Conservation (phyloP, 768 basidiomycete species). For the Sarcodon sp. region DNA sequence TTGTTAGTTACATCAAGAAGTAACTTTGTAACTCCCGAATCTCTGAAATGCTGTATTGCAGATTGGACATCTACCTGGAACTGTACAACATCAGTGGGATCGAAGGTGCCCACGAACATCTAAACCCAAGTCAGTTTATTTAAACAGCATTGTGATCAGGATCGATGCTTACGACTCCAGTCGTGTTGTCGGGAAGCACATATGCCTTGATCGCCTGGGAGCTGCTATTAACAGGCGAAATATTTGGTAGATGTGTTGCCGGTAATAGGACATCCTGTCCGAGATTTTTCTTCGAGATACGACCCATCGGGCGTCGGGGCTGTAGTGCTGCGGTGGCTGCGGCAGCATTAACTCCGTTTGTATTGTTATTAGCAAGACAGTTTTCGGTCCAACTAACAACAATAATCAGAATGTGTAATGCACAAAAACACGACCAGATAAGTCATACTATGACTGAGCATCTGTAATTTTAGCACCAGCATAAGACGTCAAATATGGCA, state of each 20-base stretch:
- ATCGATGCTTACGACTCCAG: conserved; percentile 37
- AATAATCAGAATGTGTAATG: not conserved
- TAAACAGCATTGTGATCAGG: not conserved
- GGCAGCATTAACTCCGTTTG: conserved; percentile 33
- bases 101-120: conserved; percentile 55
- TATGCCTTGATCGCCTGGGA: conserved; percentile 41
- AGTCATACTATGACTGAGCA: conserved; percentile 29
- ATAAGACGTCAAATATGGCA: conserved; percentile 41
- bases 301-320: not conserved
- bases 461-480: conserved; percentile 38
- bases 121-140: conserved; percentile 8
- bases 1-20: conserved; percentile 52
- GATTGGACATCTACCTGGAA: conserved; percentile 40
- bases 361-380: conserved; percentile 34
- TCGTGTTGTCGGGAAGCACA: conserved; percentile 39
- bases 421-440: not conserved
- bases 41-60: conserved; percentile 31
- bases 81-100: conserved; percentile 25
- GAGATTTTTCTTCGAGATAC: not conserved
- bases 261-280: conserved; percentile 30
- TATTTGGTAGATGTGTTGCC: conserved; percentile 29
- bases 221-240: conserved; percentile 31
- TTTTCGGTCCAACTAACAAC: conserved; percentile 40
- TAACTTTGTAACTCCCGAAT: conserved; percentile 33
- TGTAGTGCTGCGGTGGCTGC: not conserved